Evolutionary conservation across 2,329 filamentous ascomycete genomes (phyloP), one percentile per base, ranked within the genome.

Genomic region (Aureobasidium sp.): DNA sequence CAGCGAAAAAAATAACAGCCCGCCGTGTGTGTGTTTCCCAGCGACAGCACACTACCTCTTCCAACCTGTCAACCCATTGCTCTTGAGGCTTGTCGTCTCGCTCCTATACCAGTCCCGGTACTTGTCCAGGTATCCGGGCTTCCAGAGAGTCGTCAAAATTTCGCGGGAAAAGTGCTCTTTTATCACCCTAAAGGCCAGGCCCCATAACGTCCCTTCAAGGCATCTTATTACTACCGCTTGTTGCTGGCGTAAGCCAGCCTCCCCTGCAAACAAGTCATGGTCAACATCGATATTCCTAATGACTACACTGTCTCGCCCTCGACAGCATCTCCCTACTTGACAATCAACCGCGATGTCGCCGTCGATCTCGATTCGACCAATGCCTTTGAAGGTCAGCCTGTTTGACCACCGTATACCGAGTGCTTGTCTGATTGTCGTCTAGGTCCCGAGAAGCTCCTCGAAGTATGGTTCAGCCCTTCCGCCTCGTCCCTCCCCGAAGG

Each of bases 381-480:
- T 82, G 92, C 93, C 67, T 99, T 99, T 73, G 94, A 99, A 82
- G 93, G 54, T 57, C 53, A 45, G 53, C 41, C 27, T 11, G 7
- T 9, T n/a, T 57, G 29, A 45, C 21, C 3, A 27, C 6, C 5
- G 7, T 34, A 5, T 27, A 27, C 11, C 39, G 10, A 45, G 39
- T 39, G n/a, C 39, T 36, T 45, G 41, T 57, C 53, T 57, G 53
- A 57, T 27, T 36, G 16, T 57, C 27, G 29, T 45, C 14, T 41
- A 57, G 53, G 93, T 63, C 94, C 94, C 48, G 94, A 99, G 80
- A 99, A 99, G 81, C 83, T 99, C 61, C 83, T 99, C 70, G 94
- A 99, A 80, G 93, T 99, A 72, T 99, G 94, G 94, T 97, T 99
- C 74, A 88, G 89, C 62, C 86, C 92, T 29, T 90, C 89, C 69